Base-by-base conservation (phyloP, 2,329 filamentous ascomycete species). In the Apiospora kogelbergensis region DNA sequence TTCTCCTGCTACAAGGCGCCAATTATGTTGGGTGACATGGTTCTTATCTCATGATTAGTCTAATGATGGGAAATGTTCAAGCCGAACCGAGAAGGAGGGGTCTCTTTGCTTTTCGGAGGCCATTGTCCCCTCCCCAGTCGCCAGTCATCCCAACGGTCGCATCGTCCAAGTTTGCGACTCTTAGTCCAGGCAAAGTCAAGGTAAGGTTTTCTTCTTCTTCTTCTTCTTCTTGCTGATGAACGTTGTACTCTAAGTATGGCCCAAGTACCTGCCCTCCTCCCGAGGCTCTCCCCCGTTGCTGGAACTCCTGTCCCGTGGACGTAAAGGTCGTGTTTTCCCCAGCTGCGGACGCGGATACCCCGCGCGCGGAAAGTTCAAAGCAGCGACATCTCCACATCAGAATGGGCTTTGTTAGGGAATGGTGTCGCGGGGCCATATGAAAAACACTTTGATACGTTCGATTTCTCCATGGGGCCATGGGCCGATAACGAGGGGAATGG, bases 401-500 rank as follows among this genome's bases (percentile, higher is more conserved):
- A n/a, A 60, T 30, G 26, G 46, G 13, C 53, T 60, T 33, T 37
- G 15, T 60, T 60, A 60, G 26, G 53, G 37, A 37, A 37, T 11
- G 17, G 53, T 37, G 30, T 37, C 53, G 26, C 22, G 30, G 53
- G 30, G 17, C 10, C 26, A 37, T 60, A 37, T 60, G 53, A 60
- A 26, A 60, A 22, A 37, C 53, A 3, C 30, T 30, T 60, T 60
- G 53, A 37, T 60, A 37, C 53, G 53, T 37, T 20, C 7, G 53
- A n/a, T 22, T 60, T 60, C 30, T 60, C 48, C 53, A 60, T 60
- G 53, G 53, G 53, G n/a, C 26, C 20, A 60, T 60, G 53, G 53
- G 53, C 30, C 53, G 30, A 60, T 37, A 60, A n/a, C 6, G 53
- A 60, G 30, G 53, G 53, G 53, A 37, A 60, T 60, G 30, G 53